These are phyloP conservation scores for Phytophthora sojae DNA, from an alignment of 352 stramenopile species.

Conservation along the genomic window DNA sequence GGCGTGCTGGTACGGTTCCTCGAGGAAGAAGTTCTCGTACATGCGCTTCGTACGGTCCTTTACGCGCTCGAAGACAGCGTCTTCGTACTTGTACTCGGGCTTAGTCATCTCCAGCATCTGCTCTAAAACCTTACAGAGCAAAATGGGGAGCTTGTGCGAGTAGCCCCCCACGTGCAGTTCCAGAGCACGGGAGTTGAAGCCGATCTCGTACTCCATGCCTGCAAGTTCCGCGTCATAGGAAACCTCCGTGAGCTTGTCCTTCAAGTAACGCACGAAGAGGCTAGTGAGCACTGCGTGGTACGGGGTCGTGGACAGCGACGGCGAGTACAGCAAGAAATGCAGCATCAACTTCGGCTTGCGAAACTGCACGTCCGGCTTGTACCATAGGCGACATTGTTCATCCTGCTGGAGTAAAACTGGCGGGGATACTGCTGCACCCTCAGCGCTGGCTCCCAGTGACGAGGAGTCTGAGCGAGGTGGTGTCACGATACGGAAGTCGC, in stretches of 20 bases:
- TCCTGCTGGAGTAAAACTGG: conserved; percentile 59
- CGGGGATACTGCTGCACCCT: conserved; percentile 4
- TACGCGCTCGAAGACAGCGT: conserved; percentile 82
- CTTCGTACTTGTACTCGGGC: conserved; percentile 59
- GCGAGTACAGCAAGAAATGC: conserved; percentile 78
- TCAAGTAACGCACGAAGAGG: conserved; percentile 78
- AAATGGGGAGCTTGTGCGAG: conserved; percentile 89
- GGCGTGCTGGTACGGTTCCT: conserved; percentile 93
- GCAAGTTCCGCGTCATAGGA: conserved; percentile 82
- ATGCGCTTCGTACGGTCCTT: conserved; percentile 85
- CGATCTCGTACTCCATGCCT: conserved; percentile 80
- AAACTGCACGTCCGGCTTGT: conserved; percentile 91
- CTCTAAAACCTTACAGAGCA: conserved; percentile 79
- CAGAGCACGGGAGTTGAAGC: conserved; percentile 68
- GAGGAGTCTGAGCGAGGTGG: conserved; percentile 41
- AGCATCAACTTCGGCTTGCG: conserved; percentile 92
- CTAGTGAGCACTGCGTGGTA: conserved; percentile 78
- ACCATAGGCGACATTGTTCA: conserved; percentile 72
- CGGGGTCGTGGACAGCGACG: conserved; percentile 59
- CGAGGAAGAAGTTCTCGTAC: conserved; percentile 90
- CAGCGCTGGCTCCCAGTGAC: conserved; percentile 34
- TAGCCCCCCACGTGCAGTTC: conserved; percentile 90
- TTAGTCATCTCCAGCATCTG: conserved; percentile 59
- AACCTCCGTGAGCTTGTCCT: conserved; percentile 88
- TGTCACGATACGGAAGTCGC: conserved; percentile 72